A percentile compares a stretch with the other conserved stretches of the same genome.
These are phyloP conservation scores for Globisporangium carolinianum DNA, from an alignment of 352 stramenopile species.

Conservation along the genomic window DNA sequence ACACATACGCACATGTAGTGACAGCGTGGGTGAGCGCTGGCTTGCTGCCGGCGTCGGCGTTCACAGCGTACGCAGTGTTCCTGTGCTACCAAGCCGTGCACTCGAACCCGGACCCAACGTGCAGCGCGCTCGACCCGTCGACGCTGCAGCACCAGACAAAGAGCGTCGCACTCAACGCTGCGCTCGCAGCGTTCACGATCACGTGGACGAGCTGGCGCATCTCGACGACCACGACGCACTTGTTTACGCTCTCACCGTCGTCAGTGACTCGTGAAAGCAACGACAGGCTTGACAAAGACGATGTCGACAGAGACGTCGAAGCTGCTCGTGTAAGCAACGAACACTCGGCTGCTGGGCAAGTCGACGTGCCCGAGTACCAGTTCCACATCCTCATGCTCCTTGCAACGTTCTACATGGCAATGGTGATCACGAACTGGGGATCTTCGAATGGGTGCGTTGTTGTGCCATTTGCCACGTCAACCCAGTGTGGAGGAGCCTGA, in stretches of 20 bases:
- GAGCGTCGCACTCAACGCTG: conserved; percentile 37
- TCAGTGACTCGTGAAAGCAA: conserved; percentile 8
- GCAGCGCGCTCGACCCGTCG: conserved; percentile 21
- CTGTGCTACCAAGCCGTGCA: conserved; percentile 67
- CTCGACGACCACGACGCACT: conserved; percentile 48
- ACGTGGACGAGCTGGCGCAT: conserved; percentile 64
- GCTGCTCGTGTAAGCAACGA: background rate
- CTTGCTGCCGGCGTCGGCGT: conserved; percentile 42
- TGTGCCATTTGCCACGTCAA: too few species aligned
- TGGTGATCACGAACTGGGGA: conserved; percentile 78
- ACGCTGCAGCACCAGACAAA: conserved; percentile 25
- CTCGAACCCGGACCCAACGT: conserved; percentile 55
- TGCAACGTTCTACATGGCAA: conserved; percentile 75
- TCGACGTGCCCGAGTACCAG: conserved; percentile 51
- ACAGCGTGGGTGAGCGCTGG: conserved; percentile 52
- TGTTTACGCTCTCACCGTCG: conserved; percentile 38
- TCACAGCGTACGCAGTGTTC: conserved; percentile 57
- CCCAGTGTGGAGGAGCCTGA: background rate
- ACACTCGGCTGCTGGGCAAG: conserved; percentile 6
- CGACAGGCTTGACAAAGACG: conserved; percentile 4
- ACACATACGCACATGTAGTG: conserved; percentile 18
- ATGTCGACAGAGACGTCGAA: conserved; percentile 1
- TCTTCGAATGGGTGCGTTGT: conserved; percentile 42
- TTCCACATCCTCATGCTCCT: conserved; percentile 74
- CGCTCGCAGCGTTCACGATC: conserved; percentile 35